Conservation (phyloP, 495 filamentous ascomycete species). For the Neurospora sp. region DNA sequence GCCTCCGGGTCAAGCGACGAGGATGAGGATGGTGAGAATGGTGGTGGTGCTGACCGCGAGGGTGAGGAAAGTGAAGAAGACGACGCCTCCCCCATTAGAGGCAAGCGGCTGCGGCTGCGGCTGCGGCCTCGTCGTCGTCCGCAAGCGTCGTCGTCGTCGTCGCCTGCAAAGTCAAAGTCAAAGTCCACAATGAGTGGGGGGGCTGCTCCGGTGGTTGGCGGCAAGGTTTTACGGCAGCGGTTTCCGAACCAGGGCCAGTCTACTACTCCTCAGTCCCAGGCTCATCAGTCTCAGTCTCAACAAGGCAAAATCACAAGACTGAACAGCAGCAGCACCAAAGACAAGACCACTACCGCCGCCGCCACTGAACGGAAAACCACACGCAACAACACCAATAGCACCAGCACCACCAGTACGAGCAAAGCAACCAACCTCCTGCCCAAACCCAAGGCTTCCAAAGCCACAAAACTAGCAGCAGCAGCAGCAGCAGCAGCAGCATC, state of each 20-base stretch:
- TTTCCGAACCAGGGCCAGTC: background rate
- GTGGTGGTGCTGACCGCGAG: background rate
- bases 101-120: too few species aligned
- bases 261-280: background rate
- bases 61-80: background rate
- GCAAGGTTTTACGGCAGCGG: background rate
- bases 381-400: background rate
- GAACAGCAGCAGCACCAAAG: too few species aligned
- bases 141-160: background rate
- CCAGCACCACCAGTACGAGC: background rate
- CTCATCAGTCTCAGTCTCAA: background rate
- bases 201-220: background rate
- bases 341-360: too few species aligned
- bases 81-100: too few species aligned
- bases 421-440: background rate
- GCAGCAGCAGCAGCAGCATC: background rate
- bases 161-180: background rate
- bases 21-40: background rate
- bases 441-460: background rate
- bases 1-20: too few species aligned
- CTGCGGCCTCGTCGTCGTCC: background rate
- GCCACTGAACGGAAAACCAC: too few species aligned
- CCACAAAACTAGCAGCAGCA: background rate
- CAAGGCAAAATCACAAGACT: background rate
- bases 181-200: accelerated